Percentiles rank a stretch among this genome's conserved stretches.
Conservation (phyloP, 1,284 basidiomycete species). For the Stygiomarasmius scandens region DNA sequence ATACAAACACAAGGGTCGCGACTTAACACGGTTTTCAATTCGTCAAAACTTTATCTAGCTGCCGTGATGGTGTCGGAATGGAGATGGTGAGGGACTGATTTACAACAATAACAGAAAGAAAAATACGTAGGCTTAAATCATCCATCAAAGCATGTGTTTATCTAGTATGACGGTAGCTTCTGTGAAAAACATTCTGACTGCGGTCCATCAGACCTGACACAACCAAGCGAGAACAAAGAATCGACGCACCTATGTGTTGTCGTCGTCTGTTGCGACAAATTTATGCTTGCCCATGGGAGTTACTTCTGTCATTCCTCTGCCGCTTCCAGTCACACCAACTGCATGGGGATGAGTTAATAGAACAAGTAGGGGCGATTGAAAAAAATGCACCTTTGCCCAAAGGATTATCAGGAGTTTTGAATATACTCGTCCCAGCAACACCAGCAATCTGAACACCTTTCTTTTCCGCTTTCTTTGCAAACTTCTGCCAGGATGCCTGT, state of each 20-base stretch:
- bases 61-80: slow-evolving; percentile 15
- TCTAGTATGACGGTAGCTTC: neutral
- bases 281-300: slow-evolving; percentile 79
- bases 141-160: neutral
- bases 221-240: neutral
- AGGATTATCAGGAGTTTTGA: slow-evolving; percentile 95
- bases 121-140: slow-evolving; percentile 28
- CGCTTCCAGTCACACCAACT: slow-evolving; percentile 96
- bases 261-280: slow-evolving; percentile 59
- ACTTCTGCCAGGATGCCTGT: slow-evolving; percentile 95
- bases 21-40: neutral
- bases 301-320: slow-evolving; percentile 90
- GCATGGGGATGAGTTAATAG: slow-evolving; percentile 27
- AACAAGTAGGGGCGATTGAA: slow-evolving; percentile 17
- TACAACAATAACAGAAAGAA: slow-evolving; percentile 17
- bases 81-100: slow-evolving; percentile 24
- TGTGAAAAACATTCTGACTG: neutral
- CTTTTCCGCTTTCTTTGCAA: slow-evolving; percentile 95
- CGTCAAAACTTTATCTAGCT: neutral
- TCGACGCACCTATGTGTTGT: slow-evolving; percentile 22
- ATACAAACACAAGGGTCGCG: neutral
- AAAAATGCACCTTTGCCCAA: slow-evolving; percentile 72
- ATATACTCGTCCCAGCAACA: slow-evolving; percentile 88
- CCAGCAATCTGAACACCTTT: slow-evolving; percentile 92
- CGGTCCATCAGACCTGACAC: neutral